Conservation (phyloP, 768 basidiomycete genomes). For the Xerocomellus amylosporus region DNA sequence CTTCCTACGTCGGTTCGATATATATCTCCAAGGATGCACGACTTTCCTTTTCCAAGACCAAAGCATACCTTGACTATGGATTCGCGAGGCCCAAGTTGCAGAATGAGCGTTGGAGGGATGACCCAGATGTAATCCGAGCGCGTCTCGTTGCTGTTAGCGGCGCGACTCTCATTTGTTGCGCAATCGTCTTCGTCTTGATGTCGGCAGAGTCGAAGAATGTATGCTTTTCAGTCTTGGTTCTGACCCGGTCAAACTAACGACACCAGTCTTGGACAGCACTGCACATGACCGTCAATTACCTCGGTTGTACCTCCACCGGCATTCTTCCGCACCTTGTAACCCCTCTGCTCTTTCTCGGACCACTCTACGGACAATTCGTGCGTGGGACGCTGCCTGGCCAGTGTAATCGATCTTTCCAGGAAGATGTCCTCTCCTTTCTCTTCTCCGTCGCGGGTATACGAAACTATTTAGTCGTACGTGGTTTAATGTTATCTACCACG, state of each 20-base stretch:
- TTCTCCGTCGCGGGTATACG: slow-evolving; percentile 58
- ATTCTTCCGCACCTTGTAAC: slow-evolving; percentile 59
- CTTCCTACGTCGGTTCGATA: slow-evolving; percentile 77
- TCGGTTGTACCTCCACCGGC: slow-evolving; percentile 37
- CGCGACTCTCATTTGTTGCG: slow-evolving; percentile 60
- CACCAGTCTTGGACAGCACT: slow-evolving; percentile 21
- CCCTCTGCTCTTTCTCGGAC: slow-evolving; percentile 74
- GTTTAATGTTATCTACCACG: not conserved
- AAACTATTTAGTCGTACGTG: slow-evolving; percentile 58
- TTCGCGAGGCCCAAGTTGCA: slow-evolving; percentile 31
- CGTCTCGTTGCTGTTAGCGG: slow-evolving; percentile 65
- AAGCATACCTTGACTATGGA: slow-evolving; percentile 24
- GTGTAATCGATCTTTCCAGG: slow-evolving; percentile 42
- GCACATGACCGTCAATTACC: slow-evolving; percentile 35
- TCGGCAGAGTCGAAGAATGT: slow-evolving; percentile 22
- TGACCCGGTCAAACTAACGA: slow-evolving; percentile 5
- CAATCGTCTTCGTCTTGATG: slow-evolving; percentile 46
- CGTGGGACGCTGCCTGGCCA: slow-evolving; percentile 53
- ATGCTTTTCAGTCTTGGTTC: not conserved
- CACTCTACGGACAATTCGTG: slow-evolving; percentile 59
- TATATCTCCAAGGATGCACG: slow-evolving; percentile 71
- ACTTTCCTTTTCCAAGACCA: slow-evolving; percentile 44
- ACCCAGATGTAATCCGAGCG: slow-evolving; percentile 81
- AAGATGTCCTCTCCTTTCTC: slow-evolving; percentile 41
- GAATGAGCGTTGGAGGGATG: slow-evolving; percentile 68